Conservation (phyloP, 202 grass and related monocot species). For the Panicum virgatum region DNA sequence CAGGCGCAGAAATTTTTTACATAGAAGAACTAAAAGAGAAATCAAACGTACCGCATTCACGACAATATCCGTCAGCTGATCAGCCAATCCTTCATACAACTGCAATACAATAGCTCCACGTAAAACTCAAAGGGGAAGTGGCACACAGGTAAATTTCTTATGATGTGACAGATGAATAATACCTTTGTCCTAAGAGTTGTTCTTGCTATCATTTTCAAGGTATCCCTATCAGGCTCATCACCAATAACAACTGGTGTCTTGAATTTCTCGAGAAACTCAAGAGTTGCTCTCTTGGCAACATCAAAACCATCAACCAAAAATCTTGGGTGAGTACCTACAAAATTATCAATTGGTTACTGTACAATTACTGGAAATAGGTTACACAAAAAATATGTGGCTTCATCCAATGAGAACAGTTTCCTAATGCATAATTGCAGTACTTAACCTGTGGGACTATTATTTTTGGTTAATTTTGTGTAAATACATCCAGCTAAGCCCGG, state of each 20-base stretch:
- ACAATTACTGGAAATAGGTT: slow-evolving; percentile 4
- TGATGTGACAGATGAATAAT: neutral
- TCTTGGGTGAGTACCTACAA: slow-evolving; percentile 84
- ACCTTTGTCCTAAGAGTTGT: slow-evolving; percentile 98
- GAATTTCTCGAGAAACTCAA: slow-evolving; percentile 97
- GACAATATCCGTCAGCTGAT: slow-evolving; percentile 86
- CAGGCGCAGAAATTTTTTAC: neutral
- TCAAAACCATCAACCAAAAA: slow-evolving; percentile 98
- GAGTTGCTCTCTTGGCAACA: slow-evolving; percentile 83
- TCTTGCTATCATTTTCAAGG: slow-evolving; percentile 91
- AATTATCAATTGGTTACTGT: neutral
- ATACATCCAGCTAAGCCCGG: neutral
- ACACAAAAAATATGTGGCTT: neutral
- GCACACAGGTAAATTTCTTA: neutral
- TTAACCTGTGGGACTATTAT: neutral
- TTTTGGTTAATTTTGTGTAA: neutral
- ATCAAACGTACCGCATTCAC: slow-evolving; percentile 70
- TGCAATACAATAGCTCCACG: slow-evolving; percentile 35
- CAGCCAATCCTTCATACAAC: slow-evolving; percentile 91
- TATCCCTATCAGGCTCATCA: slow-evolving; percentile 83
- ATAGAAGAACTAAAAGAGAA: neutral
- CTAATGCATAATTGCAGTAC: neutral
- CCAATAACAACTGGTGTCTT: slow-evolving; percentile 84
- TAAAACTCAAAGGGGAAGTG: neutral
- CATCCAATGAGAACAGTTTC: neutral